Percentiles rank a stretch among this genome's conserved stretches.
Conservation (phyloP, 495 filamentous ascomycete species). For the Trichoderma virens region DNA sequence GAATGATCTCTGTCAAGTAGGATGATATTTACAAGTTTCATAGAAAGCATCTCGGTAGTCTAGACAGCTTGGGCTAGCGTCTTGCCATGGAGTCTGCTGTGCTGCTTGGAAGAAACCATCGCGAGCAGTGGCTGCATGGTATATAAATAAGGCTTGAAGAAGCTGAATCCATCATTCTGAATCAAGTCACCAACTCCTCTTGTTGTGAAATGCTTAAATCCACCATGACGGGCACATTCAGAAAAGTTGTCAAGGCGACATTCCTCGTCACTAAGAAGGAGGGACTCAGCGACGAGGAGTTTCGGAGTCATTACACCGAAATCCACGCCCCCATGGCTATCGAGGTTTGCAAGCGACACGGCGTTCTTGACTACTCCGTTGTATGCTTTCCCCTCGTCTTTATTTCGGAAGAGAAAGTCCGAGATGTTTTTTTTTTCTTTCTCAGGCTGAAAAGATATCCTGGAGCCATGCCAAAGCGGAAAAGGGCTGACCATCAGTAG, state of each 20-base stretch:
- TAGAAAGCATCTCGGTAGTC: background rate
- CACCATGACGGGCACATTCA: background rate
- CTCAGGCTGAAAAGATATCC: background rate
- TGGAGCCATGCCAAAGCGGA: background rate
- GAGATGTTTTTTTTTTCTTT: no score
- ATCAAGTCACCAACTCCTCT: background rate
- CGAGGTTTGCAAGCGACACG: background rate
- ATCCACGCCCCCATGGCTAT: conserved; percentile 6
- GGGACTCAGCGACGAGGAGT: conserved; percentile 6
- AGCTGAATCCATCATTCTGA: background rate
- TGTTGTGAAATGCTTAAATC: background rate
- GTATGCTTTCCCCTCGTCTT: background rate
- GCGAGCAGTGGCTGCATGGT: background rate
- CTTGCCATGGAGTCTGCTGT: background rate
- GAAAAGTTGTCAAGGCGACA: background rate
- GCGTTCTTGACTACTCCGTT: background rate
- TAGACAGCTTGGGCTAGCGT: background rate
- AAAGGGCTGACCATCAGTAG: background rate
- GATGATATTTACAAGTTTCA: no score
- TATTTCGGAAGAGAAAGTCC: no score
- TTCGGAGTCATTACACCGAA: background rate
- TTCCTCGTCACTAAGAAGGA: background rate
- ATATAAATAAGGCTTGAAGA: background rate
- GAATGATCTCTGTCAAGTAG: no score
- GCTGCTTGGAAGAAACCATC: background rate